Evolutionary conservation across 305 asterid species (phyloP).

Genomic region (Nicotiana rustica): DNA sequence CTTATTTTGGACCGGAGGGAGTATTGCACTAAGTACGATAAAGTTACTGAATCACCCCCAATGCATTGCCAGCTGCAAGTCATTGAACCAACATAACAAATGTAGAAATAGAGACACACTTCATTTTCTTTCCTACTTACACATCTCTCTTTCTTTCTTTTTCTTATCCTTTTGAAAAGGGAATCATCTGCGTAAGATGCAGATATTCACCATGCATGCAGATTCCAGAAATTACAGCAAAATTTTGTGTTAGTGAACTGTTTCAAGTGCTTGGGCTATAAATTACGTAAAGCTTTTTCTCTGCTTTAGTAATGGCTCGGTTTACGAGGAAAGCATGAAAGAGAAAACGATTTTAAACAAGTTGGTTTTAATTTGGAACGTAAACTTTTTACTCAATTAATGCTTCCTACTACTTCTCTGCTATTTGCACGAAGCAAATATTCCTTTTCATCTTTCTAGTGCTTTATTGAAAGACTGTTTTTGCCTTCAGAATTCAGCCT

Average conservation of each 20-base stretch:
- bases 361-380: not conserved
- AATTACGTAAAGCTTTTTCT: not conserved
- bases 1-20: too few relatives aligned
- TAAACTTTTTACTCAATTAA: conserved; percentile 22
- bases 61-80: conserved; percentile 35
- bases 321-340: conserved; percentile 15
- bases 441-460: conserved; percentile 5
- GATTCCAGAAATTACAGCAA: not conserved
- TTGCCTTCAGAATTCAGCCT: not conserved
- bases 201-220: conserved; percentile 29
- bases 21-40: conserved; percentile 28
- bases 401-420: not conserved
- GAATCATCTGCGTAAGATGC: conserved; percentile 16
- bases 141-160: not conserved
- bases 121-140: conserved; percentile 14
- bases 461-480: conserved; percentile 22
- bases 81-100: conserved; percentile 25
- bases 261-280: not conserved
- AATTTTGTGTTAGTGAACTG: not conserved
- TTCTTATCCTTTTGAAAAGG: not conserved
- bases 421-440: conserved; percentile 20
- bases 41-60: conserved; percentile 25
- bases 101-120: conserved; percentile 27
- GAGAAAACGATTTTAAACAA: not conserved
- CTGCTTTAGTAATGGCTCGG: conserved; percentile 11